Percentiles rank a stretch among this genome's conserved stretches.
Evolutionary conservation across 176 grass and related monocot genomes (phyloP).

Genomic region (Cenchrus purpureus): DNA sequence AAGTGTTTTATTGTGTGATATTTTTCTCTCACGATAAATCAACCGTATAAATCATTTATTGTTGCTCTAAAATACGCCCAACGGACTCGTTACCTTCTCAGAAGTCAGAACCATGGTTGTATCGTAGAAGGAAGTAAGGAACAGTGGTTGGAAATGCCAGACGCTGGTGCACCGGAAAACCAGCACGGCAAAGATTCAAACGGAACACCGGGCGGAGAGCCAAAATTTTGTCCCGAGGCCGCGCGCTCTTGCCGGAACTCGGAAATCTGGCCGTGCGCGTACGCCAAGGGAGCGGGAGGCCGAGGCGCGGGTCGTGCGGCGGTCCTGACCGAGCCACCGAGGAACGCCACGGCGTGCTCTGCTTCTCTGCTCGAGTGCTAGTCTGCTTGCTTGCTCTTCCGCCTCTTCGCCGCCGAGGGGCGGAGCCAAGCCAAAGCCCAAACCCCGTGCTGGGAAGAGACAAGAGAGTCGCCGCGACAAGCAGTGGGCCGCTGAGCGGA

Average conservation of each 20-base stretch:
- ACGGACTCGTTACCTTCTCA: too few species aligned
- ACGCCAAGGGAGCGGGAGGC: neutral
- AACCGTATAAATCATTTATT: too few species aligned
- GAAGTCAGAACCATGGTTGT: too few species aligned
- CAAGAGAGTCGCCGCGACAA: conserved; percentile 38
- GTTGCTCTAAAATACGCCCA: too few species aligned
- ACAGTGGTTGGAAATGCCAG: neutral
- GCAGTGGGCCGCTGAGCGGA: neutral
- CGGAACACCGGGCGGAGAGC: neutral
- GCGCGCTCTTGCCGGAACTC: neutral
- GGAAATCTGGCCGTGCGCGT: neutral
- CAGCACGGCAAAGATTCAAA: neutral
- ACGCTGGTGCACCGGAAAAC: neutral
- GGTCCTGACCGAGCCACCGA: neutral
- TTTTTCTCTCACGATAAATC: too few species aligned
- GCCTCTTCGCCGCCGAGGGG: neutral
- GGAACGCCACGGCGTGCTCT: conserved; percentile 9
- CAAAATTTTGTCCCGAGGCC: neutral
- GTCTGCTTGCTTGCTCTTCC: too few species aligned
- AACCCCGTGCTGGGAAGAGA: neutral
- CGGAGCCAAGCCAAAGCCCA: neutral
- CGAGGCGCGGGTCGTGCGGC: neutral
- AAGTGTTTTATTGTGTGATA: too few species aligned
- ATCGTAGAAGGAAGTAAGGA: neutral
- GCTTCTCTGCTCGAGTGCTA: neutral